A percentile compares a stretch with the other conserved stretches of the same genome.
Evolutionary conservation across 768 basidiomycete genomes (phyloP).

Genomic region (Collybiopsis confluens): DNA sequence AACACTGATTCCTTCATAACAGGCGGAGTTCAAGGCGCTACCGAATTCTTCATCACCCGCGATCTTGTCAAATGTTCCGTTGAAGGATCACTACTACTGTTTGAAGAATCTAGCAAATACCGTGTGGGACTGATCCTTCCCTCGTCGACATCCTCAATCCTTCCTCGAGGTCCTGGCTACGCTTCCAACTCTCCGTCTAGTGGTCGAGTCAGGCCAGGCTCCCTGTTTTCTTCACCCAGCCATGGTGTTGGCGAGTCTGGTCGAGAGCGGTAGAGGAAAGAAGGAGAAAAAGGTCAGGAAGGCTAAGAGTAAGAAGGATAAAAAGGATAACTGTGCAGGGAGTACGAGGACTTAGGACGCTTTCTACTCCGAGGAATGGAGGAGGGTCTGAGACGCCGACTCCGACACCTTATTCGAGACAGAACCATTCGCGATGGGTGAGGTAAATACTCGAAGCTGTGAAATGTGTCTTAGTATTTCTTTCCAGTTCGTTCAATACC

Average conservation of each 20-base stretch:
- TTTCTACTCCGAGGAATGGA: background rate
- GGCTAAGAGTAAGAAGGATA: too few relatives aligned
- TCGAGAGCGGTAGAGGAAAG: background rate
- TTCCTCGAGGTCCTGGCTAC: too few relatives aligned
- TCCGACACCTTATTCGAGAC: background rate
- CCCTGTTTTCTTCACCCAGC: too few relatives aligned
- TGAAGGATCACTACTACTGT: constrained; percentile 74
- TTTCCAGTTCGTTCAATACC: too few relatives aligned
- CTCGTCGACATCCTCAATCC: background rate
- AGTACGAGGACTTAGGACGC: constrained; percentile 1
- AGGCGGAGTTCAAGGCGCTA: constrained; percentile 87
- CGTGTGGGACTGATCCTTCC: too few relatives aligned
- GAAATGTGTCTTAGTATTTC: too few relatives aligned
- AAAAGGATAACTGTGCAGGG: background rate
- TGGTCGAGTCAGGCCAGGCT: too few relatives aligned
- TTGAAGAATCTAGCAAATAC: too few relatives aligned
- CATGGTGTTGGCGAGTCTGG: background rate
- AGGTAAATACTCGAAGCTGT: too few relatives aligned
- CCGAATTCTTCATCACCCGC: constrained; percentile 15
- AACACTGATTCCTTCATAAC: too few relatives aligned
- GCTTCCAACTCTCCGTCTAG: background rate
- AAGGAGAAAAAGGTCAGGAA: constrained; percentile 2
- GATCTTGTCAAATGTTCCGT: constrained; percentile 44
- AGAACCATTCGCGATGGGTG: too few relatives aligned
- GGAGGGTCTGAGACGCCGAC: background rate